phyloP scores from a whole-genome alignment of 805 yeast species.

The Teunomyces stri region DNA sequence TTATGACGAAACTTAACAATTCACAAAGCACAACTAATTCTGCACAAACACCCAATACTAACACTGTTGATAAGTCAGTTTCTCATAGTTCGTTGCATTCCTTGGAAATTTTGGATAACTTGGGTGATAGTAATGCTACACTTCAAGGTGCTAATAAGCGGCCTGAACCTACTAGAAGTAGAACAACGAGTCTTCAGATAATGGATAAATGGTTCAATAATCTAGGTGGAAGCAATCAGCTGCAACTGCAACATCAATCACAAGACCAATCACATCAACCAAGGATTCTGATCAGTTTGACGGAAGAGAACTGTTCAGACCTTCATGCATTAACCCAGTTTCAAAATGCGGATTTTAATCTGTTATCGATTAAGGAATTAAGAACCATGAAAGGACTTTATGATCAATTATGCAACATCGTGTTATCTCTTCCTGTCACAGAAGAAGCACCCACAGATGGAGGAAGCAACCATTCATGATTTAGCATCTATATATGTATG shows the following conservation, averaged over 20 bases:
- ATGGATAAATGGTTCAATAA: constrained; percentile 46
- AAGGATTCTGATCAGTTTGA: constrained; percentile 4
- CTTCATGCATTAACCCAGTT: constrained; percentile 28
- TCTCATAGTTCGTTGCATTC: constrained; percentile 36
- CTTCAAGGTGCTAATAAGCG: constrained; percentile 11
- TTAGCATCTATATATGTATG: neutral
- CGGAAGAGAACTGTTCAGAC: constrained; percentile 4
- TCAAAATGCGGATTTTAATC: constrained; percentile 35
- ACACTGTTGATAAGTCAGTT: constrained; percentile 12
- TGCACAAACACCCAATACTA: neutral
- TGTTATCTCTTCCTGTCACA: neutral
- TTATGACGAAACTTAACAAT: constrained; percentile 39
- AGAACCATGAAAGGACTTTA: constrained; percentile 31
- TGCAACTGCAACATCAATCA: constrained; percentile 3
- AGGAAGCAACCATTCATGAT: neutral
- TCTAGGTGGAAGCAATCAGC: constrained; percentile 14
- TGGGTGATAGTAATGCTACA: constrained; percentile 8
- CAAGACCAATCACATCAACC: constrained; percentile 7
- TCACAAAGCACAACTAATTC: constrained; percentile 6
- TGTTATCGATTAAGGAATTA: constrained; percentile 34
- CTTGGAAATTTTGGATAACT: constrained; percentile 22
- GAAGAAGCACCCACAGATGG: neutral
- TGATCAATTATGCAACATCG: constrained; percentile 33
- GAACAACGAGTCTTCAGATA: constrained; percentile 40
- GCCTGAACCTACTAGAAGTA: constrained; percentile 26